Base-by-base conservation (phyloP, 352 stramenopile genomes). In the Phytopythium mirpurense region DNA sequence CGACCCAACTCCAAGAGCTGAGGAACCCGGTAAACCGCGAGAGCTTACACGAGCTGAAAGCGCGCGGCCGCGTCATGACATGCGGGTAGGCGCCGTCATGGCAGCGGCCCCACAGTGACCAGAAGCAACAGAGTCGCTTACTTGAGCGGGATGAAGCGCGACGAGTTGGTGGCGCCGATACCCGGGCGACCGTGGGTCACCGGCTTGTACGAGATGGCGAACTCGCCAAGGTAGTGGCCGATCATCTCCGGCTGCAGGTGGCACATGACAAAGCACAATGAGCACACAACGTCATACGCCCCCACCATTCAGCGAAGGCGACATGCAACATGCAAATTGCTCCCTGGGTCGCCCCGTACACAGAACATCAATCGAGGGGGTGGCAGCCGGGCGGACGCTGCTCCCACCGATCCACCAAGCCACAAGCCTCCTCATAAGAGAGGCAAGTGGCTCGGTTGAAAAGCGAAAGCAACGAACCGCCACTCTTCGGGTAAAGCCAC, bases 71-170 rank as follows among this genome's bases (percentile, higher is more conserved):
- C 24, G 11, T 45, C 40, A 19, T 21, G 21, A 27, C 47, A 56
- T 36, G 21, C 38, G 21, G 27, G 26, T 31, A 8, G 41, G 34
- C 11, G 16, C 44, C 24, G 6, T 46, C 32, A 45, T 18, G 34
- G 32, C 29, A 10, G 48, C 47, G 54, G 35, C 29, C 44, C 29
- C 35, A 34, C 24, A 11, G 34, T 32, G 32, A 27, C 43, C 21
- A 48, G 24, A 32, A 43, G 44, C 32, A 32, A 18, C 43, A 9
- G 34, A 59, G 31, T 6, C 26, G 49, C 57, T 90, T 98, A 98
- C 74, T 99, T 98, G 73, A 99, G 96, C 68, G 97, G 97, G 76
- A 99, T 99, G 88, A 99, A 99, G 76, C 97, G 92, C 56, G 89
- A 95, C 74, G 93, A 91, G 79, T 98, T 97, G 52, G 96, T 98